Percentiles rank a stretch among this genome's conserved stretches.
These are phyloP conservation scores for Candida sanyaensis DNA, from an alignment of 1,139 yeast species.

Conservation along the genomic window DNA sequence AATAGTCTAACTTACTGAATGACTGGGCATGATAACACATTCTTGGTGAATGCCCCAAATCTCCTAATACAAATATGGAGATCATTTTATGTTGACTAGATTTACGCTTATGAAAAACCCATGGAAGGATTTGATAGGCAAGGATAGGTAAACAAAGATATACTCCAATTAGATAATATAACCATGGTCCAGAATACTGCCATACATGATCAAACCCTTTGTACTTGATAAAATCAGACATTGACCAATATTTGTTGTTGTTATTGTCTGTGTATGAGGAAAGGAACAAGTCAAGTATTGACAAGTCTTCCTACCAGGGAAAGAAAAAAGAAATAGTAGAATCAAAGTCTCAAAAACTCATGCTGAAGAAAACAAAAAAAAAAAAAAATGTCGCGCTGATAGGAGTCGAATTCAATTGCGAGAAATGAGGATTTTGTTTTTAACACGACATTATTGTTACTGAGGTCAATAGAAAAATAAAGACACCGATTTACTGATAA, in stretches of 20 bases:
- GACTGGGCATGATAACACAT: constrained; percentile 91
- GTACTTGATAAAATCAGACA: constrained; percentile 18
- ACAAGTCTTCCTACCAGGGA: too few species aligned
- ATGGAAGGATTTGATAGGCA: constrained; percentile 40
- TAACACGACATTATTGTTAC: too few species aligned
- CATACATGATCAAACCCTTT: constrained; percentile 31
- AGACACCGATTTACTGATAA: too few species aligned
- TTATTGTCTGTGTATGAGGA: too few species aligned
- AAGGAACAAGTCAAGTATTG: too few species aligned
- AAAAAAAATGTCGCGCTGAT: too few species aligned
- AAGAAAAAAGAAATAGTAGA: too few species aligned
- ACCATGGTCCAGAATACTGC: constrained; percentile 37
- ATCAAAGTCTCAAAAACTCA: too few species aligned
- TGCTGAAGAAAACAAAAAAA: too few species aligned
- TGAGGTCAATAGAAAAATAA: too few species aligned
- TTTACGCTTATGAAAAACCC: constrained; percentile 20
- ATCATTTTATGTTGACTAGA: constrained; percentile 48
- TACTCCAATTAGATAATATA: constrained; percentile 36
- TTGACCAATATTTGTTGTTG: neutral
- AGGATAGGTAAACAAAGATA: constrained; percentile 37
- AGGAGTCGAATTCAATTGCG: too few species aligned
- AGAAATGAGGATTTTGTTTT: too few species aligned
- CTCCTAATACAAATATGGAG: constrained; percentile 85
- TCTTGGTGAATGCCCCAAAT: constrained; percentile 93
- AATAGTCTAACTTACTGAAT: constrained; percentile 66